A percentile compares a stretch with the other conserved stretches of the same genome.
phyloP scores from a whole-genome alignment of 352 stramenopile species.

The Phytophthora litchii region DNA sequence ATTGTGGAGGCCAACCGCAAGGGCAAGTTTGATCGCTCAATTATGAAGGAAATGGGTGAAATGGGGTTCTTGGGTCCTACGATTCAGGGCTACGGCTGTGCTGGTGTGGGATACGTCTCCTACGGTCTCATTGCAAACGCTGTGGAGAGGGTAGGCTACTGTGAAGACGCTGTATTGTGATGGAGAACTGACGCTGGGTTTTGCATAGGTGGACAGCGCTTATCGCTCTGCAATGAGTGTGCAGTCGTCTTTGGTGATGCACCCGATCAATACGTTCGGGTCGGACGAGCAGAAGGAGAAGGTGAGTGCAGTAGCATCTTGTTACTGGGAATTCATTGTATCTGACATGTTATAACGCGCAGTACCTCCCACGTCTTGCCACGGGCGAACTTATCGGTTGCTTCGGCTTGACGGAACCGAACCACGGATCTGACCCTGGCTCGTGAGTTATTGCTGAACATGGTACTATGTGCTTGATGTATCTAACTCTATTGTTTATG shows the following conservation, averaged over 20 bases:
- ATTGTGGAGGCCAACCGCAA: constrained; percentile 96
- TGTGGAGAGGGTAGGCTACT: constrained; percentile 79
- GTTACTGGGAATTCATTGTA: background rate
- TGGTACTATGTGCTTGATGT: background rate
- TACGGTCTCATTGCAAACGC: constrained; percentile 98
- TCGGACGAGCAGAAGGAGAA: constrained; percentile 96
- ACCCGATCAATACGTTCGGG: constrained; percentile 98
- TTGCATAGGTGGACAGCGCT: constrained; percentile 90
- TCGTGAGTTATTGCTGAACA: constrained; percentile 50
- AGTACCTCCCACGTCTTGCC: constrained; percentile 95
- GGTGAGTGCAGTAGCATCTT: constrained; percentile 25
- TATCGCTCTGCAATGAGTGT: constrained; percentile 98
- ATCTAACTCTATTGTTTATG: constrained; percentile 5
- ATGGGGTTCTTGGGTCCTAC: constrained; percentile 95
- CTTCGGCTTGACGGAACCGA: constrained; percentile 98
- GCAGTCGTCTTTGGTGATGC: constrained; percentile 98
- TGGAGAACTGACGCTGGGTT: background rate
- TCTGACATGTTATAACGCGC: constrained; percentile 1
- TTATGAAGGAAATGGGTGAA: constrained; percentile 95
- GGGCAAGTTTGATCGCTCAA: constrained; percentile 92
- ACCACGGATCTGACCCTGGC: constrained; percentile 96
- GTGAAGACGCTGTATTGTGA: background rate
- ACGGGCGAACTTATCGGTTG: constrained; percentile 96
- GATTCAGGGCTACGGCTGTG: constrained; percentile 95
- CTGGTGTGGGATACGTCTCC: constrained; percentile 94